Percentiles rank a stretch among this genome's conserved stretches.
Evolutionary conservation across 805 yeast genomes (phyloP).

Genomic region (Geotrichum ghanense): DNA sequence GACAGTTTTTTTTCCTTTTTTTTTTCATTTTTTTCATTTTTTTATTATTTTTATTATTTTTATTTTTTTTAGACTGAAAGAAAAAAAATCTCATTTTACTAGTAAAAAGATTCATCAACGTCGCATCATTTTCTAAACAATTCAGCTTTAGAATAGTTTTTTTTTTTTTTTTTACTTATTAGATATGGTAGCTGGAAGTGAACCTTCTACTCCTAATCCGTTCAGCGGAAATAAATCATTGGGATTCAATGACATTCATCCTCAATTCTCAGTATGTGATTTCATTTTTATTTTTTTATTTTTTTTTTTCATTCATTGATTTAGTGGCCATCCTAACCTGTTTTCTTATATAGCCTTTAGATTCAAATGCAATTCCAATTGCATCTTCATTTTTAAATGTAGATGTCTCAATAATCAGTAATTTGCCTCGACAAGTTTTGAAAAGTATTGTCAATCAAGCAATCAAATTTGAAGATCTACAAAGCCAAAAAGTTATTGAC

Average conservation of each 20-base stretch:
- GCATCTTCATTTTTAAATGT: neutral
- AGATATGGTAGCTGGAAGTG: neutral
- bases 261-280: neutral
- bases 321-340: neutral
- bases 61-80: no score
- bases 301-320: no score
- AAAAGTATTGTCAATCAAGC: constrained; percentile 13
- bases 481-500: constrained; percentile 17
- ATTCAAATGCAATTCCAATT: neutral
- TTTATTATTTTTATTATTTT: no score
- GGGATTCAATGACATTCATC: neutral
- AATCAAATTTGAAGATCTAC: constrained; percentile 16
- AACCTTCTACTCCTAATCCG: neutral
- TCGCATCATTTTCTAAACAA: no score
- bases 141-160: no score
- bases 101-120: no score
- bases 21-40: neutral
- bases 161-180: neutral
- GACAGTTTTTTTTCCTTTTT: neutral
- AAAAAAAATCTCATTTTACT: no score
- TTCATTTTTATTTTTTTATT: neutral
- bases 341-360: neutral
- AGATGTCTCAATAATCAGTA: neutral
- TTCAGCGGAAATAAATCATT: neutral
- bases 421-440: constrained; percentile 11